phyloP scores from a whole-genome alignment of 108 stramenopile genomes.

The Nitzschia sp. region DNA sequence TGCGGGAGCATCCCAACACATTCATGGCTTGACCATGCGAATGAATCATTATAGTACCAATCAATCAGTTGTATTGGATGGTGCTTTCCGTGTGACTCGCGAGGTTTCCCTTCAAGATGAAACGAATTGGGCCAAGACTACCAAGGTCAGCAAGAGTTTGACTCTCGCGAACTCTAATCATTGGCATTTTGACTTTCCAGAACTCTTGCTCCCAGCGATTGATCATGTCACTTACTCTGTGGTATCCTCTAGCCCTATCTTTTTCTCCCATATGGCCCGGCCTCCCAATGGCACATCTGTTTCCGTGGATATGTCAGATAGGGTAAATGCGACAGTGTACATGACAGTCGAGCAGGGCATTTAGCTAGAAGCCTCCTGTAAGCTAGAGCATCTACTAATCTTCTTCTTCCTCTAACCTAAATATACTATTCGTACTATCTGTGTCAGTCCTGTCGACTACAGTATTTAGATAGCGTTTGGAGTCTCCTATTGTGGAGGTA shows the following conservation, averaged over 20 bases:
- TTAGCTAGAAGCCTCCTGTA: too few species aligned
- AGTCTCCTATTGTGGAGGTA: too few species aligned
- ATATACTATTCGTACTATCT: too few species aligned
- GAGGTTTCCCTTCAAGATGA: conserved; percentile 15
- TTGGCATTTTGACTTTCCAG: conserved; percentile 1
- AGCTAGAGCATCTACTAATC: too few species aligned
- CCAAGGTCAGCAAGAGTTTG: conserved; percentile 2
- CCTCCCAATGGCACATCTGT: conserved; percentile 13
- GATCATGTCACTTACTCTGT: conserved; percentile 11
- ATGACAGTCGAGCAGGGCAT: conserved; percentile 16
- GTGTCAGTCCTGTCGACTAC: too few species aligned
- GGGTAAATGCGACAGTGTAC: conserved; percentile 1
- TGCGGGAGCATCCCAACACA: background rate
- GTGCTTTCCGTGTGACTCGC: background rate
- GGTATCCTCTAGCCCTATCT: background rate
- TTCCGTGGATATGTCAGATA: background rate
- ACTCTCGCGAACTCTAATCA: background rate
- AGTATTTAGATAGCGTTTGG: too few species aligned
- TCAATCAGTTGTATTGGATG: conserved; percentile 21
- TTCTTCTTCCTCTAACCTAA: too few species aligned
- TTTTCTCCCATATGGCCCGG: conserved; percentile 14
- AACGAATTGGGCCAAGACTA: conserved; percentile 7
- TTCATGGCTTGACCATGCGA: conserved; percentile 16
- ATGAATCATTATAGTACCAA: conserved; percentile 17
- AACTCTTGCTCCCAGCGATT: conserved; percentile 11